phyloP scores from a whole-genome alignment of 768 basidiomycete genomes.

The Lactarius akahatsu region DNA sequence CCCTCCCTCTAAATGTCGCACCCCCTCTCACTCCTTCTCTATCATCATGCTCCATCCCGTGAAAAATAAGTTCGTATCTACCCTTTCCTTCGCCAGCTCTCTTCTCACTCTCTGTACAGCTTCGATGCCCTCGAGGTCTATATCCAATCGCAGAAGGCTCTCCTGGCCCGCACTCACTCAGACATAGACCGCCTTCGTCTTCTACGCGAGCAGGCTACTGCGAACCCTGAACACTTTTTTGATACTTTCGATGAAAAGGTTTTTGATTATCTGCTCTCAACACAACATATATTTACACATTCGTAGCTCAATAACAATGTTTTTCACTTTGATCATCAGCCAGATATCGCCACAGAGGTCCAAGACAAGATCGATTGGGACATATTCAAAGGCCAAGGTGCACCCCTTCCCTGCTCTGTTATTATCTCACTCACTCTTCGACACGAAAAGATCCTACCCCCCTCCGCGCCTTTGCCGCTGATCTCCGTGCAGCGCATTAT shows the following conservation, averaged over 20 bases:
- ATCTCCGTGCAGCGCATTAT: constrained; percentile 38
- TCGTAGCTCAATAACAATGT: constrained; percentile 37
- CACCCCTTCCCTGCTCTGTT: constrained; percentile 24
- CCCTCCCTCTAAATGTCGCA: constrained; percentile 8
- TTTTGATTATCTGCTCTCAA: constrained; percentile 34
- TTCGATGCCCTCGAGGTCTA: constrained; percentile 66
- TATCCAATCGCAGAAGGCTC: constrained; percentile 56
- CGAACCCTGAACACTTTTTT: constrained; percentile 38
- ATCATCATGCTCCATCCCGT: constrained; percentile 3
- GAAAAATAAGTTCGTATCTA: constrained; percentile 13
- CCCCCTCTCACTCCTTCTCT: constrained; percentile 1
- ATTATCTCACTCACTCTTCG: background rate
- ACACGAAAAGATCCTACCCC: constrained; percentile 51
- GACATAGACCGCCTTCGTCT: constrained; percentile 59
- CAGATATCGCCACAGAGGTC: constrained; percentile 44
- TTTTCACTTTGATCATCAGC: constrained; percentile 45
- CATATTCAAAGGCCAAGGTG: constrained; percentile 57
- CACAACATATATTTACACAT: background rate
- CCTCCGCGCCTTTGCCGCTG: constrained; percentile 48
- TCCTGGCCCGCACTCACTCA: constrained; percentile 58
- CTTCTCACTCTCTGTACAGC: constrained; percentile 34
- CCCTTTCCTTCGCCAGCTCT: too few relatives aligned
- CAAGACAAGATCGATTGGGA: constrained; percentile 63
- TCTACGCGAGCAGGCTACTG: constrained; percentile 43
- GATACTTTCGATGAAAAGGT: constrained; percentile 40